Evolutionary conservation across 169 alveolate species (phyloP).

Genomic region (Cryptosporidium meleagridis): DNA sequence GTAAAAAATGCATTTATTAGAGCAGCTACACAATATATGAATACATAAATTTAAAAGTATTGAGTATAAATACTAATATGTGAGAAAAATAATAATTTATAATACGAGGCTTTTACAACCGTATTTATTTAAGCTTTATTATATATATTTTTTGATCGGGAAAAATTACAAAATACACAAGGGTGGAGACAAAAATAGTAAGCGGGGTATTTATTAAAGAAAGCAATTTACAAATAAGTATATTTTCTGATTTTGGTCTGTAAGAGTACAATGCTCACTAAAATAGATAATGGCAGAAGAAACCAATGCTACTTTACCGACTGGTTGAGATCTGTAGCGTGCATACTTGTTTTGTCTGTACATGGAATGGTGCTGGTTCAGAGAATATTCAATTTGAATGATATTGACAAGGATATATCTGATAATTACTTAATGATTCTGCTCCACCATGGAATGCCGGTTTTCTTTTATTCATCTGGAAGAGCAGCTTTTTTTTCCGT

Average conservation of each 20-base stretch:
- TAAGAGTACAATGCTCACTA: background rate
- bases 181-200: background rate
- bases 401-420: slow-evolving; percentile 31
- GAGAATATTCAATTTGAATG: slow-evolving; percentile 21
- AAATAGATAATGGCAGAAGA: no score
- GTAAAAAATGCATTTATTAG: no score
- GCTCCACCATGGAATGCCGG: slow-evolving; percentile 69
- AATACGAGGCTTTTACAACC: background rate
- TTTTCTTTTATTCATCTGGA: slow-evolving; percentile 64
- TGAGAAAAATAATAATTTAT: background rate
- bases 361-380: slow-evolving; percentile 65
- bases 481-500: slow-evolving; percentile 54
- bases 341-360: slow-evolving; percentile 53
- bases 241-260: background rate
- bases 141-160: background rate
- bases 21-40: no score
- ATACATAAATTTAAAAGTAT: background rate
- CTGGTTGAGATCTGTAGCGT: slow-evolving; percentile 71
- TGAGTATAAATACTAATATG: background rate
- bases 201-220: background rate
- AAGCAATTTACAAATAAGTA: background rate
- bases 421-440: slow-evolving; percentile 11
- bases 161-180: background rate
- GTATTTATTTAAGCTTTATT: background rate
- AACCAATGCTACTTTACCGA: slow-evolving; percentile 49